Evolutionary conservation across 1,284 basidiomycete genomes (phyloP).

Genomic region (Anthracocystis walkeri): DNA sequence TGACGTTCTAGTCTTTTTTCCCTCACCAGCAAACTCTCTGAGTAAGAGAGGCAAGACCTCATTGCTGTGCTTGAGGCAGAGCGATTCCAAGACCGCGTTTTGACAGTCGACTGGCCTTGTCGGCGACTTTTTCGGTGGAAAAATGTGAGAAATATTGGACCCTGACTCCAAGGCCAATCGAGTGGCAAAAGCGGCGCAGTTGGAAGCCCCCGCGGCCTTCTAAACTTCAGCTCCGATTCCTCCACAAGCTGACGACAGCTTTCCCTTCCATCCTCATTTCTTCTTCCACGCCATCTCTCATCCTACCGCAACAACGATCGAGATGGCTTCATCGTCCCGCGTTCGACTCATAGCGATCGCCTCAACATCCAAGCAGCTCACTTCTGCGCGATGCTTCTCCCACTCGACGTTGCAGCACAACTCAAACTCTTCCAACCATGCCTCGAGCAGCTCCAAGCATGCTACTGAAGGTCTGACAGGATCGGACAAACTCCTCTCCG

Average conservation of each 20-base stretch:
- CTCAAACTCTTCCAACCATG: background rate
- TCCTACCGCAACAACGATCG: background rate
- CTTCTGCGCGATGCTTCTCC: background rate
- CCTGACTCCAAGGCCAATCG: conserved; percentile 1
- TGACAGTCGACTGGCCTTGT: no score
- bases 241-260: background rate
- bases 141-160: background rate
- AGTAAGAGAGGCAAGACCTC: no score
- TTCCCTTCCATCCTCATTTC: background rate
- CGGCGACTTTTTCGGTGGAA: conserved; percentile 8
- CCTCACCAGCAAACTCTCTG: no score
- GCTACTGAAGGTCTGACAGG: conserved; percentile 16
- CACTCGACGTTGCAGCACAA: background rate
- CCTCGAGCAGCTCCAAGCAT: no score
- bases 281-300: background rate
- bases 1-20: no score
- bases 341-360: conserved; percentile 2
- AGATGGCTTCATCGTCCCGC: conserved; percentile 1
- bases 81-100: no score
- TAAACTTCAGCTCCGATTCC: background rate
- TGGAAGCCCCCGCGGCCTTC: no score
- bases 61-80: no score
- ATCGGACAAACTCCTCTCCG: conserved; percentile 29
- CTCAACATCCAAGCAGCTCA: background rate
- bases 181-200: background rate